A percentile compares a stretch with the other conserved stretches of the same genome.
phyloP scores from a whole-genome alignment of 257 asterid genomes.

The Fraxinus anomala region DNA sequence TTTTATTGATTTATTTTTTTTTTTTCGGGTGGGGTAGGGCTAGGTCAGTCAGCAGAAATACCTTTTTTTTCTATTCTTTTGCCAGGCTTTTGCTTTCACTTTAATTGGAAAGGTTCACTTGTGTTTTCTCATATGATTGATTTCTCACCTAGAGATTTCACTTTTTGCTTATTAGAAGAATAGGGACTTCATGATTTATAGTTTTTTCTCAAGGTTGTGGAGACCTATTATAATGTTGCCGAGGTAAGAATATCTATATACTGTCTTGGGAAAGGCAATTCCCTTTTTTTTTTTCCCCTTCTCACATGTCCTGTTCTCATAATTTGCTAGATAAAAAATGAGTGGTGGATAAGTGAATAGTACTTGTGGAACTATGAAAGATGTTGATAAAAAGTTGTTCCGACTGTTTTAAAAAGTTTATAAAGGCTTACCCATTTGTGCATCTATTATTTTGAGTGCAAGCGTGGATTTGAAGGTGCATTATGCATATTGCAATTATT shows the following conservation, averaged over 20 bases:
- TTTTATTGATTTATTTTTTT: background rate
- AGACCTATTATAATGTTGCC: background rate
- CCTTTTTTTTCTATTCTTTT: slow-evolving; percentile 14
- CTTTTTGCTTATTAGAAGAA: background rate
- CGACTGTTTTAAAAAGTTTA: too few species aligned
- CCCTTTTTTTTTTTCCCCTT: slow-evolving; percentile 1
- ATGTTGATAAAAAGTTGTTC: too few species aligned
- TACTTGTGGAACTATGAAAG: too few species aligned
- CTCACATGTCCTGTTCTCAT: slow-evolving; percentile 8
- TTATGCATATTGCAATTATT: slow-evolving; percentile 17
- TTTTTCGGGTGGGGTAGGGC: background rate
- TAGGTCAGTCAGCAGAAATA: slow-evolving; percentile 15
- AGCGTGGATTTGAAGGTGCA: slow-evolving; percentile 14
- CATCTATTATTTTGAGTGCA: slow-evolving; percentile 23
- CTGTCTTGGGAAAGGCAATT: background rate
- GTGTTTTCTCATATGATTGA: slow-evolving; percentile 23
- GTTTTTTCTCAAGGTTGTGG: slow-evolving; percentile 22
- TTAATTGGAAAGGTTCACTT: slow-evolving; percentile 22
- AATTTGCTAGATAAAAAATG: background rate
- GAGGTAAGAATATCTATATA: slow-evolving; percentile 1
- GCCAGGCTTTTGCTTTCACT: slow-evolving; percentile 20
- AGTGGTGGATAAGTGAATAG: too few species aligned
- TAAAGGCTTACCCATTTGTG: slow-evolving; percentile 12
- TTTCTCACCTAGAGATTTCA: slow-evolving; percentile 11
- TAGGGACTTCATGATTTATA: slow-evolving; percentile 14